Evolutionary conservation across 2,329 filamentous ascomycete genomes (phyloP).

Genomic region (Neophaeococcomyces aloes): DNA sequence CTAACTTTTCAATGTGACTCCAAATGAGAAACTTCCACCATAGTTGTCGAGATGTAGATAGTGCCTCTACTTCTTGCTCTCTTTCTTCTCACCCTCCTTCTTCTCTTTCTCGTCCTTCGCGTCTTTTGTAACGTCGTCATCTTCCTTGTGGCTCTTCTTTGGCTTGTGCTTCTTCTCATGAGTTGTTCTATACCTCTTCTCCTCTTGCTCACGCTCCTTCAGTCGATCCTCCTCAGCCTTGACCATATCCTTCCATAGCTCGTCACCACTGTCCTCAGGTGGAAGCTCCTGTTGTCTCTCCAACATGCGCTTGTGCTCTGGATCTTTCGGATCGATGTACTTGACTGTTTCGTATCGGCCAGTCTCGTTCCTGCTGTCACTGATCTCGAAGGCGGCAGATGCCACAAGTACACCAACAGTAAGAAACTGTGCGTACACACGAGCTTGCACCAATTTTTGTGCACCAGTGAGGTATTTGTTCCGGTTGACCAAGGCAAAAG

Average conservation of each 20-base stretch:
- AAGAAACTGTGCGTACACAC: conserved; percentile 85
- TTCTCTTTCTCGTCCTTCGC: conserved; percentile 13
- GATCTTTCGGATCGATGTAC: conserved; percentile 70
- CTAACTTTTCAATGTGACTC: too few species aligned
- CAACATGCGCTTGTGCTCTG: conserved; percentile 69
- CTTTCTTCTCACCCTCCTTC: conserved; percentile 19
- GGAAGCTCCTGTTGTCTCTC: conserved; percentile 37
- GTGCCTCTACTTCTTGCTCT: conserved; percentile 10
- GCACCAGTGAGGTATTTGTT: conserved; percentile 62
- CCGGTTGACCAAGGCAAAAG: conserved; percentile 64
- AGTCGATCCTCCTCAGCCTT: conserved; percentile 37
- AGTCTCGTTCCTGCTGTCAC: conserved; percentile 69
- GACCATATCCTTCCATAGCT: conserved; percentile 67
- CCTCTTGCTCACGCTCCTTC: conserved; percentile 31
- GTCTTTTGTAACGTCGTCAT: conserved; percentile 18
- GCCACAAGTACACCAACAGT: conserved; percentile 76
- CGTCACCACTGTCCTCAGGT: conserved; percentile 28
- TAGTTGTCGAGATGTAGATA: conserved; percentile 4
- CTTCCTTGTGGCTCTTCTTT: conserved; percentile 13
- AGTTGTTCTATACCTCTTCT: conserved; percentile 26
- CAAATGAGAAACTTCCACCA: conserved; percentile 1
- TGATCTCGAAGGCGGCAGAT: conserved; percentile 70
- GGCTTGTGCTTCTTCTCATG: conserved; percentile 18
- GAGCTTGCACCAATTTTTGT: conserved; percentile 88
- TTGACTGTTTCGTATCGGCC: conserved; percentile 58